Base-by-base conservation (phyloP, 768 basidiomycete species). In the Mycena venus region DNA sequence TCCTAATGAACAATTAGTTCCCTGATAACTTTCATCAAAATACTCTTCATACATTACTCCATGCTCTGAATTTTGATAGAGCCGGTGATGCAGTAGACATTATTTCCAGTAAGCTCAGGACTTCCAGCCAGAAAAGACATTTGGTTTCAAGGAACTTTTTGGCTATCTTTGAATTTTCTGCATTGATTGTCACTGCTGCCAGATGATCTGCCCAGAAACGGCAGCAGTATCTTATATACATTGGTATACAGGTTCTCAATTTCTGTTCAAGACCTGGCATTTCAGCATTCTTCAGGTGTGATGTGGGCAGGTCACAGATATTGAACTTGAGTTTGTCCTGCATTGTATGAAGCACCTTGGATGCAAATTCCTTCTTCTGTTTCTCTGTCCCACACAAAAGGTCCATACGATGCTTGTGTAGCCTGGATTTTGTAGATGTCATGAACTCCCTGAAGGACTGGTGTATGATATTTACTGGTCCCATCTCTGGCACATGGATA, bases 51-150 rank as follows among this genome's bases (percentile, higher is more conserved):
- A 71, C 70, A 56, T 71, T 38, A 23, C 14, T 63, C 70, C 70
- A 62, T 34, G 4, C 10, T 56, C 31, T 62, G 2, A 71, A 40
- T 27, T 42, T 42, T 25, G 36, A 61, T 56, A 71, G 29, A 51
- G 42, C 23, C 32, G 15, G 9, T 17, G 12, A 53, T 32, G 51
- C 49, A 47, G n/a, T 56, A 23, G 31, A 27, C n/a, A 63, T 23
- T n/a, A 6, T 47, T 63, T 23, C 70, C 4, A 64, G 32, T 15
- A 71, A 34, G 53, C 60, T 56, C 14, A 71, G 32, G 23, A 55
- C 61, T 55, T 71, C 70, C 17, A 71, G 70, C 70, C 70, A 71
- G 29, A 71, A 71, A 5, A 62, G 44, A 32, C 23, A 34, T 55
- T 60, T 62, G 34, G 42, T 36, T 42, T 62, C 61, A 42, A 70